These are phyloP conservation scores for Melastoma candidum DNA, from an alignment of 441 rosid genomes.

Conservation along the genomic window DNA sequence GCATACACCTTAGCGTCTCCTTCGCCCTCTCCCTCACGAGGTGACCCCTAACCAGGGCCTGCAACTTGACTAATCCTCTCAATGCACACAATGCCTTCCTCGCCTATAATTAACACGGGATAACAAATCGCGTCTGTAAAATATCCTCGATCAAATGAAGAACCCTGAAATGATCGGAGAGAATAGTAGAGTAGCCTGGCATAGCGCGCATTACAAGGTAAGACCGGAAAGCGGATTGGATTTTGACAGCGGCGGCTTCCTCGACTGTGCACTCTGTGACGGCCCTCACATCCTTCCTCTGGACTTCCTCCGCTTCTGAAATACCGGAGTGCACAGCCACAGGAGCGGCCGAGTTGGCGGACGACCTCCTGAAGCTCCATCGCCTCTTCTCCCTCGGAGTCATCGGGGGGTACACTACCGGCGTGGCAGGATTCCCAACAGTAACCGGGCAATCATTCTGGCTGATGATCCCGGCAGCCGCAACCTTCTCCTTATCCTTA, in stretches of 20 bases:
- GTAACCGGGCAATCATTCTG: slow-evolving; percentile 15
- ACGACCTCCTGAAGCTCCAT: slow-evolving; percentile 87
- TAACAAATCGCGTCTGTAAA: neutral
- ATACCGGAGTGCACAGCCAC: slow-evolving; percentile 13
- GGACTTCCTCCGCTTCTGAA: slow-evolving; percentile 31
- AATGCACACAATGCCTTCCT: slow-evolving; percentile 69
- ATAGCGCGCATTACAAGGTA: slow-evolving; percentile 40
- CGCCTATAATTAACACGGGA: slow-evolving; percentile 34
- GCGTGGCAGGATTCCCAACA: slow-evolving; percentile 33
- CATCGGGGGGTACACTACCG: slow-evolving; percentile 27
- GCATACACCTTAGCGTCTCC: slow-evolving; percentile 57
- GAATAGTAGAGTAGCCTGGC: neutral
- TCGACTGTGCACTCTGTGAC: slow-evolving; percentile 31
- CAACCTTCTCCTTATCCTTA: too few species aligned
- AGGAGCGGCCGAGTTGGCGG: slow-evolving; percentile 34
- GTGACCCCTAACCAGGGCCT: slow-evolving; percentile 61
- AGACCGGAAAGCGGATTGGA: slow-evolving; percentile 71
- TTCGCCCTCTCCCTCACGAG: slow-evolving; percentile 60
- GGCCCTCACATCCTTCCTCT: slow-evolving; percentile 35
- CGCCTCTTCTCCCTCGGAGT: slow-evolving; percentile 72
- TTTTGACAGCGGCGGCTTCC: slow-evolving; percentile 65
- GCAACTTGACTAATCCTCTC: slow-evolving; percentile 61
- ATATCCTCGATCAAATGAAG: neutral
- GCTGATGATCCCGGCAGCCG: neutral
- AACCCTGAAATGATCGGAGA: neutral